Evolutionary conservation across 2,329 filamentous ascomycete genomes (phyloP), one percentile per base, ranked within the genome.

Genomic region (Paraphoma chrysanthemicola): DNA sequence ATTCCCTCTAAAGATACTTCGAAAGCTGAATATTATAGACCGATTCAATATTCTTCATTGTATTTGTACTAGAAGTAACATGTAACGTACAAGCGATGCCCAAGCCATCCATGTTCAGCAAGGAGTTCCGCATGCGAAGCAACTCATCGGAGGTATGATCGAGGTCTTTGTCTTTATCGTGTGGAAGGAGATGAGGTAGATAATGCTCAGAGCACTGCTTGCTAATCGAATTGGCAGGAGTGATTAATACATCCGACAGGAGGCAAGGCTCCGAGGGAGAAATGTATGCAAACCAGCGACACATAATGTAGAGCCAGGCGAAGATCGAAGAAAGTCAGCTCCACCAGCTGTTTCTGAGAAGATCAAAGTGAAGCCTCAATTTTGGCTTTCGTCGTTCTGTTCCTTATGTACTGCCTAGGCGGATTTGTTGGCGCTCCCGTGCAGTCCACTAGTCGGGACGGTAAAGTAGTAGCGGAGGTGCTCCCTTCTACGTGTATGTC

Each of bases 261-360:
- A 86, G 79, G 69, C 82, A 84, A 11, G 81, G 80, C 72, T 86
- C 83, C 0, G 73, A 77, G 0, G 78, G 76, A 1, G 82, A 83
- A 53, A 86, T 79, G 64, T 85, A 85, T 17, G 82, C 83, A 61
- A 85, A 85, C 83, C 83, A 85, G 33, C 83, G 82, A 72, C 78
- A 80, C 79, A 80, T 82, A 41, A 17, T 64, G 48, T 17, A 16
- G 39, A 42, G 9, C 33, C 33, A 14, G 33, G 33, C 2, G 23
- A 23, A 23, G 5, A 23, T 23, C 23, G 23, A 23, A 23, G 23
- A 5, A 2, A 23, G 5, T 23, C 23, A 23, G 23, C 6, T 38
- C n/a, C 3, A 38, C 33, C 10, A 38, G 33, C 6, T 11, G 6
- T 38, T 2, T 11, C 33, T 2, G 33, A 9, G 29, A n/a, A 41